These are phyloP conservation scores for Williopsis jadinii DNA, from an alignment of 1,139 yeast genomes.

Conservation along the genomic window DNA sequence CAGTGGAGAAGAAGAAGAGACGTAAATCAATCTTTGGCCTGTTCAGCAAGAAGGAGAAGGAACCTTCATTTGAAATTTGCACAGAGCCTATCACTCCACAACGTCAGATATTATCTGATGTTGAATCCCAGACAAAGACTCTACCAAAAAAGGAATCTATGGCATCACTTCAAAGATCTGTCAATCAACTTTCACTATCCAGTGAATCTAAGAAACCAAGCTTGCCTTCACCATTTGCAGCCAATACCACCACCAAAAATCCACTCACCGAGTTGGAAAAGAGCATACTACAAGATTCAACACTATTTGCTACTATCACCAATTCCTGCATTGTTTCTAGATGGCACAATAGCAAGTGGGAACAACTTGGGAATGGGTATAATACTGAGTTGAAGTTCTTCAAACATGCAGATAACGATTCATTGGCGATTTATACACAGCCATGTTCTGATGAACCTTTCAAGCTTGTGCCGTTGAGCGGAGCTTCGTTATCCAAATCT, in stretches of 20 bases:
- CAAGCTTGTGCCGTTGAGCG: slow-evolving; percentile 8
- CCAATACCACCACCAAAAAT: neutral
- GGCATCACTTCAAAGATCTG: slow-evolving; percentile 18
- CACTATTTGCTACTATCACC: slow-evolving; percentile 7
- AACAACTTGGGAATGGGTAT: slow-evolving; percentile 12
- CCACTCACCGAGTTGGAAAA: slow-evolving; percentile 6
- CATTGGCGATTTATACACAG: slow-evolving; percentile 7
- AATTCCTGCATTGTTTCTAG: slow-evolving; percentile 14
- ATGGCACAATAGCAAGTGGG: slow-evolving; percentile 19
- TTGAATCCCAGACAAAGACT: neutral
- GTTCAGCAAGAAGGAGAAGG: slow-evolving; percentile 16
- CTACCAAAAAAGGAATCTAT: slow-evolving; percentile 3
- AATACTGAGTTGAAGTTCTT: slow-evolving; percentile 6
- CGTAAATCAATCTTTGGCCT: slow-evolving; percentile 27
- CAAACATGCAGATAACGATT: slow-evolving; percentile 1
- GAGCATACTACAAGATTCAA: slow-evolving; percentile 4
- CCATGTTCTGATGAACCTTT: slow-evolving; percentile 3
- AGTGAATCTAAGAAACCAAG: slow-evolving; percentile 6
- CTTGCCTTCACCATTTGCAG: slow-evolving; percentile 2
- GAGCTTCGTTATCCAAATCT: slow-evolving; percentile 8
- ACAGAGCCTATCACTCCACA: slow-evolving; percentile 7
- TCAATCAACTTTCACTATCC: slow-evolving; percentile 13
- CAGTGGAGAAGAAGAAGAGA: slow-evolving; percentile 4
- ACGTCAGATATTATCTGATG: too few species aligned
- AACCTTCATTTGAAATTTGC: slow-evolving; percentile 19